Percentiles rank a stretch among this genome's conserved stretches.
These are phyloP conservation scores for Amylostereum areolatum DNA, from an alignment of 1,284 basidiomycete genomes.

Conservation along the genomic window DNA sequence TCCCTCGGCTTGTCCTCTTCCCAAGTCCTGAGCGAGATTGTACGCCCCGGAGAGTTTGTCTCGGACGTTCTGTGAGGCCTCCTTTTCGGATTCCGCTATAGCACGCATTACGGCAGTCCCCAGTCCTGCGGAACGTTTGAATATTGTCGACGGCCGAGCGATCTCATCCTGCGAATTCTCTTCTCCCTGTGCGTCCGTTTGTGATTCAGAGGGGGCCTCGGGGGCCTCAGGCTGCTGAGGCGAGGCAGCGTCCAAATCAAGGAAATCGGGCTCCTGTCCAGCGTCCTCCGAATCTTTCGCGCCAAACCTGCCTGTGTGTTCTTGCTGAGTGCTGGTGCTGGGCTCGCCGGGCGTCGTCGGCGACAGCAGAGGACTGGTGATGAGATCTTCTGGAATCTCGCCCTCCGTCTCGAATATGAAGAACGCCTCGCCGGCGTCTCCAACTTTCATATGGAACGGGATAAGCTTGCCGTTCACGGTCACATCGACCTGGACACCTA, in stretches of 20 bases:
- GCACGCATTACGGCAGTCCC: constrained; percentile 7
- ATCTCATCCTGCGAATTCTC: too few species aligned
- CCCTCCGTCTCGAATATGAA: constrained; percentile 98
- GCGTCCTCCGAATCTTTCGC: constrained; percentile 27
- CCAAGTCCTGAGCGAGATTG: too few species aligned
- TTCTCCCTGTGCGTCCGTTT: constrained; percentile 1
- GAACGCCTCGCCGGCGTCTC: constrained; percentile 97
- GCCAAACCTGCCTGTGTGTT: constrained; percentile 35
- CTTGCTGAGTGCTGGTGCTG: constrained; percentile 15
- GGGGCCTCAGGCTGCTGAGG: constrained; percentile 4
- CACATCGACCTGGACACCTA: constrained; percentile 61
- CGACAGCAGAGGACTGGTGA: constrained; percentile 86
- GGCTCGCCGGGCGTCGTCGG: constrained; percentile 46
- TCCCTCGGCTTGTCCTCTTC: too few species aligned
- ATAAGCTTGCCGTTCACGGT: constrained; percentile 76
- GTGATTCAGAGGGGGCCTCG: too few species aligned
- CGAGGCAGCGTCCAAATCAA: constrained; percentile 51
- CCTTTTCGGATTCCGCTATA: constrained; percentile 17
- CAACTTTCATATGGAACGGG: constrained; percentile 98
- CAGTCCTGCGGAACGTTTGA: too few species aligned
- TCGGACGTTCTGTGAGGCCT: too few species aligned
- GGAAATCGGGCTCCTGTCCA: constrained; percentile 54
- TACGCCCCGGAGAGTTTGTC: constrained; percentile 9
- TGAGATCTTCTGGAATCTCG: constrained; percentile 88
- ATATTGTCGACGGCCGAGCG: too few species aligned